A percentile compares a stretch with the other conserved stretches of the same genome.
phyloP scores from a whole-genome alignment of 73 alveolate genomes.

The Loxodes magnus region DNA sequence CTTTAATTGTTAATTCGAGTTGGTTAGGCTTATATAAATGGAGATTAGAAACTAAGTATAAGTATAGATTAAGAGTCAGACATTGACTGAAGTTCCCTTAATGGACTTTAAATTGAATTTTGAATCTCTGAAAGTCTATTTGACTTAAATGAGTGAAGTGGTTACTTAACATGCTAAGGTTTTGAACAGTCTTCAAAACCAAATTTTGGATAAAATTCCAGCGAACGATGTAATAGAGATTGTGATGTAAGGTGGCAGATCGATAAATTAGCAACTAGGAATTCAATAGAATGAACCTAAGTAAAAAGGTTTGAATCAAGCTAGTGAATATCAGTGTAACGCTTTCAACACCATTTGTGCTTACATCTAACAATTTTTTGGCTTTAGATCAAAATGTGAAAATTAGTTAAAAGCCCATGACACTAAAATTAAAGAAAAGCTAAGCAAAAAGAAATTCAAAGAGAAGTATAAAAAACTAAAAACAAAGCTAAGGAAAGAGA shows the following conservation, averaged over 20 bases:
- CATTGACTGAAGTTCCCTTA: slow-evolving; percentile 9
- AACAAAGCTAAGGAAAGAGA: neutral
- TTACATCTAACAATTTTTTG: neutral
- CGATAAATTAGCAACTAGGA: neutral
- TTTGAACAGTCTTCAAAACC: neutral
- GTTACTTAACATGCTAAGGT: slow-evolving; percentile 11
- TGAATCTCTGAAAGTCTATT: slow-evolving; percentile 6
- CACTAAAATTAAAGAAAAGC: neutral
- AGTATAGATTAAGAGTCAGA: too few relatives aligned
- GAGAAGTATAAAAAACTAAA: neutral
- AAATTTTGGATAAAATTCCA: neutral
- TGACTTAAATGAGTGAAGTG: neutral
- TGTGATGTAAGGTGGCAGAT: neutral
- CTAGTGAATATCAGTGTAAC: neutral
- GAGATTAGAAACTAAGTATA: too few relatives aligned
- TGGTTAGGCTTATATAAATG: too few relatives aligned
- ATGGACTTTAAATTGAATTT: slow-evolving; percentile 4
- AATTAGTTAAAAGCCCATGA: neutral
- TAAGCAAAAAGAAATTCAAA: neutral
- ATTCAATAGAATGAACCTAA: neutral
- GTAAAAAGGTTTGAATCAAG: neutral
- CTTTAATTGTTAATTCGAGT: too few relatives aligned
- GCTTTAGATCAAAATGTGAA: neutral
- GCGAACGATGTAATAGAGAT: neutral
- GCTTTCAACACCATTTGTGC: neutral